Evolutionary conservation across 2,329 filamentous ascomycete genomes (phyloP).

Genomic region (Hirsutella minnesotensis): DNA sequence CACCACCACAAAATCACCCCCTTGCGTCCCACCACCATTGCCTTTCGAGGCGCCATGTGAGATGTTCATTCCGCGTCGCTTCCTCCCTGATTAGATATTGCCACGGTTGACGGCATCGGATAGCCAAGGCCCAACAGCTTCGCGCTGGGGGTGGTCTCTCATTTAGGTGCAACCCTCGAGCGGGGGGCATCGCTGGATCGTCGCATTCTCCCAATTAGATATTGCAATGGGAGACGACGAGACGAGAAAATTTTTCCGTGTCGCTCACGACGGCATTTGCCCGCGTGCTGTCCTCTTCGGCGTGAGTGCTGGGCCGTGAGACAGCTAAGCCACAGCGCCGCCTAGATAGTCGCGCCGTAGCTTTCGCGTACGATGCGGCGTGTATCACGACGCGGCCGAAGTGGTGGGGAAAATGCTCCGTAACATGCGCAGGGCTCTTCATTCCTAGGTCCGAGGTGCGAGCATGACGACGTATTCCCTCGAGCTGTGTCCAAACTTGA

Average conservation of each 20-base stretch:
- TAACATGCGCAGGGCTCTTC: neutral
- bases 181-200: neutral
- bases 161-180: constrained; percentile 1
- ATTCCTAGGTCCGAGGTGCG: constrained; percentile 31
- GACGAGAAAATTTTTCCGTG: neutral
- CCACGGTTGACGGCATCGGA: neutral
- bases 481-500: constrained; percentile 78
- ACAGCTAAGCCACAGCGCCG: neutral
- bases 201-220: neutral
- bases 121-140: neutral
- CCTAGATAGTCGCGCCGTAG: neutral
- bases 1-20: constrained; percentile 3
- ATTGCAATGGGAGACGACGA: neutral
- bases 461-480: constrained; percentile 96
- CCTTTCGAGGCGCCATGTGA: neutral
- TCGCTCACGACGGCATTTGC: too few species aligned
- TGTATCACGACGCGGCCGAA: neutral
- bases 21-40: constrained; percentile 3
- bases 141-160: constrained; percentile 1
- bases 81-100: neutral
- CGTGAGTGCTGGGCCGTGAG: neutral
- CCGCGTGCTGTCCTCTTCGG: too few species aligned
- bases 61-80: neutral
- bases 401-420: neutral
- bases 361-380: too few species aligned